Evolutionary conservation across 2,329 filamentous ascomycete species (phyloP).

Genomic region (Coleophoma cylindrospora): DNA sequence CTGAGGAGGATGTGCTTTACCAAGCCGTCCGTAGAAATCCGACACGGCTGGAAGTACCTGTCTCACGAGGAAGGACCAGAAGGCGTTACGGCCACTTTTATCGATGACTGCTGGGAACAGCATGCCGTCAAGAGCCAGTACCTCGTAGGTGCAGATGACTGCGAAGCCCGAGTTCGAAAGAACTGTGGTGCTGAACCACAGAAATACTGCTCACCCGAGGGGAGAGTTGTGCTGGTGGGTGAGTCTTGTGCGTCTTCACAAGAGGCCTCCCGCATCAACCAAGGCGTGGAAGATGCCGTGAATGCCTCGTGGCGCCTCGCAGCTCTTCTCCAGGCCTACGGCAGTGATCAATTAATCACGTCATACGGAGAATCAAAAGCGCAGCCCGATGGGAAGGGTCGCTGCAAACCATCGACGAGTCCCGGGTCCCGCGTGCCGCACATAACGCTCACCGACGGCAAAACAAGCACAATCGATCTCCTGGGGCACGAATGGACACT

Average conservation of each 20-base stretch:
- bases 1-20: slow-evolving; percentile 19
- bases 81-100: slow-evolving; percentile 6
- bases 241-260: slow-evolving; percentile 27
- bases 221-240: slow-evolving; percentile 22
- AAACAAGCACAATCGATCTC: slow-evolving; percentile 6
- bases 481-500: slow-evolving; percentile 1
- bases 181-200: slow-evolving; percentile 15
- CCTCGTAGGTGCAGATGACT: slow-evolving; percentile 44
- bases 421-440: slow-evolving; percentile 8
- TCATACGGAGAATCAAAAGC: slow-evolving; percentile 21
- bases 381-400: background rate
- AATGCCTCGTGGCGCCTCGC: slow-evolving; percentile 27
- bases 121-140: slow-evolving; percentile 26
- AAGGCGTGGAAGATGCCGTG: slow-evolving; percentile 25
- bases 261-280: slow-evolving; percentile 30
- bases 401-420: slow-evolving; percentile 2
- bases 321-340: slow-evolving; percentile 16
- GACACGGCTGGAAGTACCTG: slow-evolving; percentile 23
- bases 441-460: slow-evolving; percentile 6
- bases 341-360: slow-evolving; percentile 10
- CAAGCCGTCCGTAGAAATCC: slow-evolving; percentile 18
- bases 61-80: slow-evolving; percentile 1
- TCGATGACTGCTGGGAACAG: slow-evolving; percentile 13
- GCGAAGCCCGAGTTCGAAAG: slow-evolving; percentile 30
- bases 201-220: slow-evolving; percentile 10